Evolutionary conservation across 495 filamentous ascomycete genomes (phyloP), one percentile per base, ranked within the genome.

Genomic region (Rostrohypoxylon terebratum): DNA sequence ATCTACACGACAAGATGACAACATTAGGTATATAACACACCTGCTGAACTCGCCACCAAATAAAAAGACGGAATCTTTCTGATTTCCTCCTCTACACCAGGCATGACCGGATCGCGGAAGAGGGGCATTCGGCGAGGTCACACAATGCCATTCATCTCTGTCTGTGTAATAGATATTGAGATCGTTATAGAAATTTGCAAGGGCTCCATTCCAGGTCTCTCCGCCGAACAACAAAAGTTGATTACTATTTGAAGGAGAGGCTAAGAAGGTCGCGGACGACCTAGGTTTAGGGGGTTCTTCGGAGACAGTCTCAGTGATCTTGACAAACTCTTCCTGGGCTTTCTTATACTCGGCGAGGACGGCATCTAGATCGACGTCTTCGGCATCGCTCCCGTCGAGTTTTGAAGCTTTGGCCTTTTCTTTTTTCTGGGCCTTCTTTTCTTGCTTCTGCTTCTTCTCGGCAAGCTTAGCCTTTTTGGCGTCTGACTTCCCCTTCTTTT

Each of bases 351-450:
- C 93, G 16, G 93, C 94, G 11, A 98, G 90, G n/a, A 99, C 93
- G n/a, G 90, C 89, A 79, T 99, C 96, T 45, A 99, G 83, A 81
- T 99, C 96, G n/a, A 94, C 89, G 72, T 97, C 94, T 81, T 97
- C 94, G 40, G 83, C 92, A 76, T 96, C 92, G 77, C 91, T 94
- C 75, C 93, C 92, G 23, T 88, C 90, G 42, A 83, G 75, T 66
- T 85, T 84, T 44, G 83, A 74, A 8, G 75, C 67, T 66, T 87
- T 88, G 33, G 78, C 77, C 70, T 89, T 90, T 44, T 82, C 81
- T 66, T 90, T 91, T 78, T 90, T 90, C 60, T 90, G 86, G 5
- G 86, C 87, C 73, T 91, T 87, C 65, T 84, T 85, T 59, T 87
- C 85, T 76, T 90, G 89, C 78, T 91, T 91, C 60, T 86, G 81